phyloP scores from a whole-genome alignment of 306 rosid genomes.

The Pachyrhizus erosus region DNA sequence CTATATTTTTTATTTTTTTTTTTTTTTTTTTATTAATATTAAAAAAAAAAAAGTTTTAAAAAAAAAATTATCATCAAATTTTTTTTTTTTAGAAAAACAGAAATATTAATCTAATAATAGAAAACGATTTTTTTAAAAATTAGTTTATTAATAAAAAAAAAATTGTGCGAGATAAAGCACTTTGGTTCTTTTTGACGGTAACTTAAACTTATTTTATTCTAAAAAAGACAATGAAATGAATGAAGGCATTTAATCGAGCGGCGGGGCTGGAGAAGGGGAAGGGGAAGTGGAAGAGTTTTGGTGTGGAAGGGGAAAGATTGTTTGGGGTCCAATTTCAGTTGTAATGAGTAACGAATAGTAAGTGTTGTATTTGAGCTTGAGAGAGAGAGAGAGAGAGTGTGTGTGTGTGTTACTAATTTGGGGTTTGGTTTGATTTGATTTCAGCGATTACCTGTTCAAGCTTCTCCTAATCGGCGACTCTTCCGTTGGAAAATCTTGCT shows the following conservation, averaged over 20 bases:
- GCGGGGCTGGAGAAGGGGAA: not conserved
- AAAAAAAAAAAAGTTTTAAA: too few relatives aligned
- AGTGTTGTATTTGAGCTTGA: constrained; percentile 8
- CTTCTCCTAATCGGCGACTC: constrained; percentile 94
- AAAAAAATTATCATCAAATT: too few relatives aligned
- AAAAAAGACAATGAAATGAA: not conserved
- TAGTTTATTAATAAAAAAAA: too few relatives aligned
- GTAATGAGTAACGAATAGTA: constrained; percentile 86
- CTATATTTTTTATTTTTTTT: too few relatives aligned
- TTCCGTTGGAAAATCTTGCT: constrained; percentile 92
- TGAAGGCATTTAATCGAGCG: not conserved
- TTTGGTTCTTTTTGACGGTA: not conserved
- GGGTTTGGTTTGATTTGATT: not conserved
- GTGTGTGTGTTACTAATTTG: not conserved
- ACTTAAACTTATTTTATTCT: not conserved
- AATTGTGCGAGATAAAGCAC: not conserved
- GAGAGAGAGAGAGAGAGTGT: not conserved
- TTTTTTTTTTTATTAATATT: too few relatives aligned
- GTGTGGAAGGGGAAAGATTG: not conserved
- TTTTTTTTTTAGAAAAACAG: too few relatives aligned
- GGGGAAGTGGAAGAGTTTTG: not conserved
- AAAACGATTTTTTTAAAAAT: too few relatives aligned
- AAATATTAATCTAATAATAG: too few relatives aligned
- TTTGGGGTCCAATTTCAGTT: not conserved
- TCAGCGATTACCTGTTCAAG: constrained; percentile 93